Evolutionary conservation across 2,329 filamentous ascomycete genomes (phyloP).

Genomic region (Phialophora macrospora): DNA sequence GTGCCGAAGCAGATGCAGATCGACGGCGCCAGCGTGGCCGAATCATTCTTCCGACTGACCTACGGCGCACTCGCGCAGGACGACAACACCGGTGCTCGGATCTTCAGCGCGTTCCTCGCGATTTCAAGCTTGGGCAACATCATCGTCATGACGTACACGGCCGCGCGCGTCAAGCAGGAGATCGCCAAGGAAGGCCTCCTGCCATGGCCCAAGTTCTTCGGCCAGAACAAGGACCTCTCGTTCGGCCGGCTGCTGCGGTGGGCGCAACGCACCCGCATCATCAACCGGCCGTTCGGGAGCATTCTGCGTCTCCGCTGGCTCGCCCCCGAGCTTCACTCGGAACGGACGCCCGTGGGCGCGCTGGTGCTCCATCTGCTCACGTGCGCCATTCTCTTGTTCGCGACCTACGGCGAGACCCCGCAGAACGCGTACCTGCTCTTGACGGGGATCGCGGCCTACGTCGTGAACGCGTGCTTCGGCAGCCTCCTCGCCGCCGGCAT

Average conservation of each 20-base stretch:
- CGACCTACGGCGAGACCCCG: slow-evolving; percentile 40
- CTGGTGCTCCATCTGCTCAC: slow-evolving; percentile 48
- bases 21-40: slow-evolving; percentile 30
- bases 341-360: slow-evolving; percentile 47
- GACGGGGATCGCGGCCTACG: slow-evolving; percentile 48
- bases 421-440: slow-evolving; percentile 43
- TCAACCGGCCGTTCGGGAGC: neutral
- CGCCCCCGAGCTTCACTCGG: slow-evolving; percentile 32
- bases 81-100: slow-evolving; percentile 40
- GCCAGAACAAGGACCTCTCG: slow-evolving; percentile 36
- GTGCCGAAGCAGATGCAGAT: slow-evolving; percentile 17
- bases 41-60: slow-evolving; percentile 43
- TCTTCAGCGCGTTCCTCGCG: slow-evolving; percentile 58
- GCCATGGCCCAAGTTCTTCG: slow-evolving; percentile 58
- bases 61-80: slow-evolving; percentile 32
- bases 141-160: slow-evolving; percentile 61
- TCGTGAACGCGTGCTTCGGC: slow-evolving; percentile 46
- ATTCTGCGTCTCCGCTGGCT: slow-evolving; percentile 3
- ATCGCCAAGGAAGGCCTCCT: slow-evolving; percentile 64
- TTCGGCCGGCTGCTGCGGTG: slow-evolving; percentile 35
- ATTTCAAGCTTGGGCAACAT: slow-evolving; percentile 62
- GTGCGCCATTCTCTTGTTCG: slow-evolving; percentile 44
- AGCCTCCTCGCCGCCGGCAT: slow-evolving; percentile 36
- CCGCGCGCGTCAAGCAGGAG: slow-evolving; percentile 63
- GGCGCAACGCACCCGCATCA: neutral